Evolutionary conservation across 2,329 filamentous ascomycete species (phyloP).

Genomic region (Monilinia vaccinii-corymbosi): DNA sequence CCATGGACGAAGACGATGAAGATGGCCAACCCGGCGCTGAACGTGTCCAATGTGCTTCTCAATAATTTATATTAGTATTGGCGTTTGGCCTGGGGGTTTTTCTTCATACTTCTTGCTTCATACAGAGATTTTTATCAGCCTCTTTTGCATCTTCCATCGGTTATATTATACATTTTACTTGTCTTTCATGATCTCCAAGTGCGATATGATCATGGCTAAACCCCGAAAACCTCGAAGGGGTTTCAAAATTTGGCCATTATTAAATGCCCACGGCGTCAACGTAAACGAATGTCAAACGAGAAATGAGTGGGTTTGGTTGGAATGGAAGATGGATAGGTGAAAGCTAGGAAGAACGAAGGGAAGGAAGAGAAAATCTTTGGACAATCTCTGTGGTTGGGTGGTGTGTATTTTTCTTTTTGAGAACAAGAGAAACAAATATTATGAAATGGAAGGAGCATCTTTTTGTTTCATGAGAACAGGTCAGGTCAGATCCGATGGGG

Average conservation of each 20-base stretch:
- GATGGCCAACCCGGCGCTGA: conserved; percentile 67
- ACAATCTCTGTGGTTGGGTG: not conserved
- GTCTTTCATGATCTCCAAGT: not conserved
- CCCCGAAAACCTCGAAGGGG: not conserved
- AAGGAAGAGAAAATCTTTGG: not conserved
- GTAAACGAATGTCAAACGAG: not conserved
- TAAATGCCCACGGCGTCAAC: not conserved
- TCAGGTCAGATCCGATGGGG: not conserved
- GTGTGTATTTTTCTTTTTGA: not conserved
- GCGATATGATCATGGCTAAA: not conserved
- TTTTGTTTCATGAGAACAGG: not conserved
- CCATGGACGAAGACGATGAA: conserved; percentile 69
- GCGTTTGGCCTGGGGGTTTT: conserved; percentile 8
- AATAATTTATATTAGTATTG: conserved; percentile 43
- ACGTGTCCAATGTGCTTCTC: conserved; percentile 78
- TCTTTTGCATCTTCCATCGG: conserved; percentile 9
- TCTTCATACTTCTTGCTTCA: not conserved
- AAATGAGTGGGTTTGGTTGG: not conserved
- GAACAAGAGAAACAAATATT: not conserved
- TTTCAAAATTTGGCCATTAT: not conserved
- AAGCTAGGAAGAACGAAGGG: not conserved
- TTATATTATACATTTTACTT: conserved; percentile 8
- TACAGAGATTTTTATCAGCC: conserved; percentile 2
- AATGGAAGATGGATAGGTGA: not conserved
- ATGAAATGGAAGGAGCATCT: not conserved